These are phyloP conservation scores for Liquidambar formosana DNA, from an alignment of 164 flowering plant species.

Conservation along the genomic window DNA sequence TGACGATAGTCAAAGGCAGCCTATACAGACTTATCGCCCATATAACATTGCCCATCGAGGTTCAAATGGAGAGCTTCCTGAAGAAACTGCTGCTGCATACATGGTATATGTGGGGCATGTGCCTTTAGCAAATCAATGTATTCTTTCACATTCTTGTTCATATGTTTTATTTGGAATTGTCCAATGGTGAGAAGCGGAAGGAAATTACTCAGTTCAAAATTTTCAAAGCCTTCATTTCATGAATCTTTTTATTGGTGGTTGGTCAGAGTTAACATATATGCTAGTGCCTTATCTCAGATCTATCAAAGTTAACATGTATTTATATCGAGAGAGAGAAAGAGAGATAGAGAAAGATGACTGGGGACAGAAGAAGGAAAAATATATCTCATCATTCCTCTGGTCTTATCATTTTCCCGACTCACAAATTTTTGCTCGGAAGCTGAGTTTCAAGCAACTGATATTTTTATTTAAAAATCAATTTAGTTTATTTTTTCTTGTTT, in stretches of 20 bases:
- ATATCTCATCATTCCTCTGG: no score
- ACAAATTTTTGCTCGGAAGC: no score
- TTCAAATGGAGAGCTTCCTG: slow-evolving; percentile 77
- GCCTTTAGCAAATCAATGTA: not conserved
- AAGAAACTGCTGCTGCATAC: slow-evolving; percentile 74
- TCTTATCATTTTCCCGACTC: no score
- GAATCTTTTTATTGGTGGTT: not conserved
- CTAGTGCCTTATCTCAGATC: no score
- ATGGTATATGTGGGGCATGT: slow-evolving; percentile 31
- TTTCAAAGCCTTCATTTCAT: not conserved
- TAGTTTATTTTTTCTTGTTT: no score
- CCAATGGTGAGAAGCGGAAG: not conserved
- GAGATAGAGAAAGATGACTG: no score
- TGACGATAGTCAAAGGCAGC: slow-evolving; percentile 29
- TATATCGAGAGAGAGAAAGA: no score
- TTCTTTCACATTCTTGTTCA: not conserved
- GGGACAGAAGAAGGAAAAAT: no score
- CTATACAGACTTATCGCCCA: slow-evolving; percentile 67
- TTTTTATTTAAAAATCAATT: no score
- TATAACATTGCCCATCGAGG: slow-evolving; percentile 77
- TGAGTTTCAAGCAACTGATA: no score
- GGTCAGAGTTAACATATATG: no score
- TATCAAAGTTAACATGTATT: no score
- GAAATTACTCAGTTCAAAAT: not conserved
- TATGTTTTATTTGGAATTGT: not conserved